Evolutionary conservation across 495 filamentous ascomycete species (phyloP).

Genomic region (Geoglossum glabrum): DNA sequence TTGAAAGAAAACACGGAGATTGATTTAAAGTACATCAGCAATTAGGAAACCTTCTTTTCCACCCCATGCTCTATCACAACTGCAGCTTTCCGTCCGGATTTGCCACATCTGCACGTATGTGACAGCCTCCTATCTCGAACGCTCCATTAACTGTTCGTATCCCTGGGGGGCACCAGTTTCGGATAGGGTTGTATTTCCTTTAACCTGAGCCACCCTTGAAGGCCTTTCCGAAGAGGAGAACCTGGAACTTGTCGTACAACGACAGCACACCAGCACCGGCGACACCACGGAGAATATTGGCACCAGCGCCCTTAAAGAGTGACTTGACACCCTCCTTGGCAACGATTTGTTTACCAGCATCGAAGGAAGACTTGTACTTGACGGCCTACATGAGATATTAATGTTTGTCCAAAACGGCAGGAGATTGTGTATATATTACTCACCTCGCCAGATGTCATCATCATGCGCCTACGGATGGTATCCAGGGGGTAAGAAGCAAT

Average conservation of each 20-base stretch:
- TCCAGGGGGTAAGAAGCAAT: constrained; percentile 99
- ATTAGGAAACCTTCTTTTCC: constrained; percentile 2
- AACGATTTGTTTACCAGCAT: constrained; percentile 88
- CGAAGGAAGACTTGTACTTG: constrained; percentile 92
- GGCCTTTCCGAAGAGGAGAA: constrained; percentile 97
- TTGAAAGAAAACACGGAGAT: constrained; percentile 1
- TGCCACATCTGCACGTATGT: neutral
- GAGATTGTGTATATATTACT: constrained; percentile 12
- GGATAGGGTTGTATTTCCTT: constrained; percentile 19
- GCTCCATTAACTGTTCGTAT: neutral
- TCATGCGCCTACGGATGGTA: constrained; percentile 99
- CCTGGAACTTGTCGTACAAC: constrained; percentile 98
- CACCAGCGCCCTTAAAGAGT: constrained; percentile 99
- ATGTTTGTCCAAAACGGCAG: too few species aligned
- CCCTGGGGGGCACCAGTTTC: neutral
- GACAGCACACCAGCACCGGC: constrained; percentile 99
- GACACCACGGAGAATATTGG: constrained; percentile 99
- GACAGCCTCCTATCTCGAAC: neutral
- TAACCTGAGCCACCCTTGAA: constrained; percentile 86
- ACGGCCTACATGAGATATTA: constrained; percentile 44
- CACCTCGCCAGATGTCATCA: constrained; percentile 88
- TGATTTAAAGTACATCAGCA: constrained; percentile 3
- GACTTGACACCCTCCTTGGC: constrained; percentile 92
- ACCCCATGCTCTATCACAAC: constrained; percentile 4
- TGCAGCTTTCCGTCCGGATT: neutral